phyloP scores from a whole-genome alignment of 305 asterid species.

The Fraxinus floribunda region DNA sequence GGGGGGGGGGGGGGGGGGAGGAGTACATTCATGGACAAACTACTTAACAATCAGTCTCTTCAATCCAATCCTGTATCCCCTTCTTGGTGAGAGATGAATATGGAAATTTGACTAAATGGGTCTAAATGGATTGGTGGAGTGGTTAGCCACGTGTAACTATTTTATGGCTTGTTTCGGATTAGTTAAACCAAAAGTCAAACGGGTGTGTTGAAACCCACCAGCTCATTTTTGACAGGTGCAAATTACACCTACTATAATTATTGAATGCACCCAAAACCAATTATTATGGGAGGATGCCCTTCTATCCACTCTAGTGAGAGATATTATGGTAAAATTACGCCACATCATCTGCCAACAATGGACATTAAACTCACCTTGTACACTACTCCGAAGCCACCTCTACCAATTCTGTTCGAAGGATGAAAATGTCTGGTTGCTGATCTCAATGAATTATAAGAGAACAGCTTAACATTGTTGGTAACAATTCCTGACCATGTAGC shows the following conservation, averaged over 20 bases:
- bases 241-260: neutral
- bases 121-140: neutral
- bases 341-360: neutral
- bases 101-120: neutral
- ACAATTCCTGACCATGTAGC: conserved; percentile 40
- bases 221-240: neutral
- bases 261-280: neutral
- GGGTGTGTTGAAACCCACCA: neutral
- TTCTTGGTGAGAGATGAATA: neutral
- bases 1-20: neutral
- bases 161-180: neutral
- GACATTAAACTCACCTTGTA: conserved; percentile 44
- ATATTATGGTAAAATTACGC: neutral
- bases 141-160: neutral
- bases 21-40: neutral
- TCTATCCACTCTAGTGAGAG: neutral
- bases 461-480: conserved; percentile 57
- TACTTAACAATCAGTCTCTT: neutral
- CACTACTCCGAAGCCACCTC: conserved; percentile 83
- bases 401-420: conserved; percentile 66
- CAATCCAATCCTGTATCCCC: neutral
- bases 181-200: neutral
- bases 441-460: conserved; percentile 58
- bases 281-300: neutral
- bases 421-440: conserved; percentile 71